These are phyloP conservation scores for Ampelocalamus luodianensis DNA, from an alignment of 176 grass and related monocot species.

Conservation along the genomic window DNA sequence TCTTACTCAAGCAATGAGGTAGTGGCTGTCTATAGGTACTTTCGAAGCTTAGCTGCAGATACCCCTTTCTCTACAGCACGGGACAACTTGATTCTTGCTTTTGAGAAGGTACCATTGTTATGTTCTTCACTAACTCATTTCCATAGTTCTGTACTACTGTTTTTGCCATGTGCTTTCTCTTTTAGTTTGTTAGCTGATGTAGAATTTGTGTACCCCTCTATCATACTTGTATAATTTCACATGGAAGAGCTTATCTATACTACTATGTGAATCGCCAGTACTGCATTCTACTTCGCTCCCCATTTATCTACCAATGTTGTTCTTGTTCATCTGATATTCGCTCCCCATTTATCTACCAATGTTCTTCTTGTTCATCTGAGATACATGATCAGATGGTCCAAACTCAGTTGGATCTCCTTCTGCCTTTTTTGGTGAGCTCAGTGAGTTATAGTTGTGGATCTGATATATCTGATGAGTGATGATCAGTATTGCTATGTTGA, in stretches of 20 bases:
- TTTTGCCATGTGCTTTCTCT: background rate
- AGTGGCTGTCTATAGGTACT: constrained; percentile 83
- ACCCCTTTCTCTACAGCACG: constrained; percentile 82
- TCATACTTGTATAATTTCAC: background rate
- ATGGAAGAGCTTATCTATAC: background rate
- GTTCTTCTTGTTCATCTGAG: background rate
- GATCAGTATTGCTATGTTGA: background rate
- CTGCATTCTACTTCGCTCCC: background rate
- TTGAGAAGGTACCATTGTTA: constrained; percentile 72
- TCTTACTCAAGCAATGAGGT: constrained; percentile 81
- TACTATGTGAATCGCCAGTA: background rate
- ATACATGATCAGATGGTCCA: background rate
- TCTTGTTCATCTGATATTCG: too few relatives aligned
- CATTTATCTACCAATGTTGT: background rate
- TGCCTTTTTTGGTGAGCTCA: background rate
- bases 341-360: too few relatives aligned
- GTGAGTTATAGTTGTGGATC: background rate
- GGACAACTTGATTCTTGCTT: constrained; percentile 92
- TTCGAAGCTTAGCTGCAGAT: constrained; percentile 91
- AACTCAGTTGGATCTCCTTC: background rate
- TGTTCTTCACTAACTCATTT: background rate
- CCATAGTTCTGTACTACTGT: background rate
- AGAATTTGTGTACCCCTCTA: background rate
- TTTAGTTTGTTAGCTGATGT: background rate
- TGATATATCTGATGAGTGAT: background rate